Base-by-base conservation (phyloP, 176 grass and related monocot genomes). In the Juncus inflexus region DNA sequence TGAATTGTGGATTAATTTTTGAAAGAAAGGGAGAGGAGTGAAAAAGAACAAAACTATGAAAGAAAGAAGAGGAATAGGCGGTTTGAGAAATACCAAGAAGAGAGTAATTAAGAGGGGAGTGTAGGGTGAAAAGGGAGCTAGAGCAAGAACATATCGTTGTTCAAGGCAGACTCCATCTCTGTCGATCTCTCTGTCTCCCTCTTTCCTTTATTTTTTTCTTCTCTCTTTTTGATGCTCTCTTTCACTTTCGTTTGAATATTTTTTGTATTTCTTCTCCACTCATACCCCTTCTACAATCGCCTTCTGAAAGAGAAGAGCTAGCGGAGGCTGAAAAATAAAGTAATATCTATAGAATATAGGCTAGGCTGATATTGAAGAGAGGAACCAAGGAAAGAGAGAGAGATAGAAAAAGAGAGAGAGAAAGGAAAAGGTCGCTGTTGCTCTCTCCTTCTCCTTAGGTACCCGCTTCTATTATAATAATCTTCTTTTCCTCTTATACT, bases 281-380 rank as follows among this genome's bases (percentile, higher is more conserved):
- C 40, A 63, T 6, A 16, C 37, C 38, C 61, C 74, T 62, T 79
- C 77, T 86, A 85, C 88, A 89, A 99, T 99, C 88, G 83, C 94
- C 94, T 90, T 99, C 89, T 50, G 88, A 90, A 92, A 90, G 76
- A 80, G 70, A 82, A 83, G 83, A 84, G 66, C 80, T 82, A 76
- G 62, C 67, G 71, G 47, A 9, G 71, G 12, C 2, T 6, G 14
- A 9, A 35, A 72, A 67, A 76, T 74, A 76, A 74, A 47, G 43
- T 65, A 79, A 83, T 90, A 80, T 57, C 58, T 67, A 66, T 64
- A 84, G 76, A 79, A 79, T 76, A 79, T 73, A 57, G 68, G 64
- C 59, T 73, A 57, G 68, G 64, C 59, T 75, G 79, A 87, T 90
- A 82, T 76, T 67, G 77, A 79, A 83, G 79, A 71, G 67, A 78